phyloP scores from a whole-genome alignment of 306 rosid genomes.

The Morella rubra region DNA sequence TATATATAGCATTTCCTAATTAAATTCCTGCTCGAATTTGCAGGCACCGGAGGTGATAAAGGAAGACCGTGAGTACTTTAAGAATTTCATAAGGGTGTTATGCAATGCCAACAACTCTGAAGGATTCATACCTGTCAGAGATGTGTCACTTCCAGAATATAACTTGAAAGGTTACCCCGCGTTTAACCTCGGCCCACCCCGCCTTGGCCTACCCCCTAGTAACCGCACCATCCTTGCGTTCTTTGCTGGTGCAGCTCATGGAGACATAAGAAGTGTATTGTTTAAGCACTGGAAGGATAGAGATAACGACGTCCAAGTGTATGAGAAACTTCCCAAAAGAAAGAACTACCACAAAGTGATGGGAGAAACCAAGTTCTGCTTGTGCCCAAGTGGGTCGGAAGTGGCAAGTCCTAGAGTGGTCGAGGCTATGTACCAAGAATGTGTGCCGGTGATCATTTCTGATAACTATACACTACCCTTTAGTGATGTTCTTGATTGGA shows the following conservation, averaged over 20 bases:
- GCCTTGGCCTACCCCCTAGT: slow-evolving; percentile 8
- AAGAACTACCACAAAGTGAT: slow-evolving; percentile 33
- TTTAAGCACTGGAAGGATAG: slow-evolving; percentile 36
- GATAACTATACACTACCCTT: slow-evolving; percentile 29
- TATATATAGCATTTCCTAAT: background rate
- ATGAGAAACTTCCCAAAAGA: slow-evolving; percentile 31
- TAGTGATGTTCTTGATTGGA: slow-evolving; percentile 45
- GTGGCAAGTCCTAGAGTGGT: slow-evolving; percentile 49
- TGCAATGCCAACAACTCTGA: slow-evolving; percentile 44
- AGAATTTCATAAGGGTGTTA: slow-evolving; percentile 35
- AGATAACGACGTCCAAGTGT: slow-evolving; percentile 33
- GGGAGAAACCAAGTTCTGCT: slow-evolving; percentile 38
- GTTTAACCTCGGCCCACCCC: slow-evolving; percentile 25
- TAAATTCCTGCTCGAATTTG: background rate
- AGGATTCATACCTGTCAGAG: slow-evolving; percentile 39
- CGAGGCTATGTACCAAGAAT: slow-evolving; percentile 40
- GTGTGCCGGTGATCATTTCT: slow-evolving; percentile 44
- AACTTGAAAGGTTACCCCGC: slow-evolving; percentile 19
- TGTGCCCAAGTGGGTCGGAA: slow-evolving; percentile 48
- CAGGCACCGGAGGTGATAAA: slow-evolving; percentile 37
- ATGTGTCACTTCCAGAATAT: slow-evolving; percentile 37
- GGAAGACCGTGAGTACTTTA: slow-evolving; percentile 24
- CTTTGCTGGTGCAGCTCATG: slow-evolving; percentile 45
- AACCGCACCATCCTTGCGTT: slow-evolving; percentile 35
- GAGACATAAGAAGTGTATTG: slow-evolving; percentile 30